Conservation (phyloP, 2,329 filamentous ascomycete genomes). For the Microsporum ferrugineum region DNA sequence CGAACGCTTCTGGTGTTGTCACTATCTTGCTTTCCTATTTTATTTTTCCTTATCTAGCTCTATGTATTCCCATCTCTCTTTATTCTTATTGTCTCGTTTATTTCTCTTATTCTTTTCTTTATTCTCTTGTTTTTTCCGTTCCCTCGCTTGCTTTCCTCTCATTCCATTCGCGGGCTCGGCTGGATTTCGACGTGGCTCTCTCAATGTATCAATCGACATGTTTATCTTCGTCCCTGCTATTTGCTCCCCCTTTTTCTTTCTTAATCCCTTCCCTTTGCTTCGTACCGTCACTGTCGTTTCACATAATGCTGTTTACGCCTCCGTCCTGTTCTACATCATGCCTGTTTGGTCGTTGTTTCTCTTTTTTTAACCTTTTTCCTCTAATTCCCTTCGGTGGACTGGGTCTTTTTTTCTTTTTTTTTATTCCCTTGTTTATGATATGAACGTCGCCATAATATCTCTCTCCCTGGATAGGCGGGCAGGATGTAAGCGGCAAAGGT, state of each 20-base stretch:
- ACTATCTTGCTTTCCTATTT: not conserved
- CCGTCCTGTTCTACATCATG: not conserved
- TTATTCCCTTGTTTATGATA: slow-evolving; percentile 2
- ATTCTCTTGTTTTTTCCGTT: not conserved
- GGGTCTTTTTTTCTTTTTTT: not conserved
- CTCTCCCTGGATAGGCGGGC: not conserved
- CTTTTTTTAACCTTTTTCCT: not conserved
- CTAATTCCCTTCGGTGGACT: not conserved
- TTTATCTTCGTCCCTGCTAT: not conserved
- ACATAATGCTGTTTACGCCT: not conserved
- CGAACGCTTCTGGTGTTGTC: not conserved
- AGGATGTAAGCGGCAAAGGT: slow-evolving; percentile 1
- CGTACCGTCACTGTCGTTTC: not conserved
- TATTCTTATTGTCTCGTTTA: not conserved
- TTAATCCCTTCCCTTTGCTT: not conserved
- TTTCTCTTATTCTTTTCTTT: not conserved
- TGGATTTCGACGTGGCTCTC: not conserved
- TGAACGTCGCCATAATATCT: slow-evolving; percentile 1
- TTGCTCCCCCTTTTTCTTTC: not conserved
- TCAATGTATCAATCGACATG: not conserved
- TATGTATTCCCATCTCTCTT: slow-evolving; percentile 3
- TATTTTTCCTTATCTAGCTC: not conserved
- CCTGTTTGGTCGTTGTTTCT: not conserved
- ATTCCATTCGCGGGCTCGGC: slow-evolving; percentile 2
- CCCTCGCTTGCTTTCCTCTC: not conserved